Evolutionary conservation across 345 rosid genomes (phyloP), one percentile per base, ranked within the genome.

Genomic region (Limnanthes douglasii): DNA sequence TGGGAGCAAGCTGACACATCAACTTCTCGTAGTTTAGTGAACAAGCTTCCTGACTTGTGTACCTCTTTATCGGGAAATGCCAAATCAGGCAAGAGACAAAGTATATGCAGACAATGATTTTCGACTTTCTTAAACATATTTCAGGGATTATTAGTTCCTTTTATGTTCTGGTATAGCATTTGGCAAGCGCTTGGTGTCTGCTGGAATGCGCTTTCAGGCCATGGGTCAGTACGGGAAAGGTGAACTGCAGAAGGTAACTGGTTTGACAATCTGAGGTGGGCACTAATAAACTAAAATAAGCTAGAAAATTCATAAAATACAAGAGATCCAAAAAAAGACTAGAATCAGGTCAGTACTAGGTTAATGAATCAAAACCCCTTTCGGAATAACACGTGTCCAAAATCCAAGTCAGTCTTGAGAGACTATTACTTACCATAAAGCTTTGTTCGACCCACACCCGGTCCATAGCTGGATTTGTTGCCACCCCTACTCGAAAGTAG

Each of bases 211-310:
- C 62, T 88, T 82, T 54, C 75, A 68, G 22, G 61, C 86, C 29
- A 82, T 82, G 88, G 97, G 97, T 52, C 95, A 69, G 61, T 82
- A 73, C 56, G 93, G 93, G 50, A 65, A 76, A 61, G 97, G 97
- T 43, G 97, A 88, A 60, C 51, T 78, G 38, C 80, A 68, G 36
- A 73, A 71, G 95, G 97, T 86, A 70, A 18, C 19, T 44, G 39
- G 18, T 26, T 46, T n/a, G n/a, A n/a, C n/a, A n/a, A n/a, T n/a
- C n/a, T 15, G 5, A 23, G 11, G n/a, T n/a, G n/a, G n/a, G n/a
- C n/a, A n/a, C n/a, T n/a, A n/a, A n/a, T n/a, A n/a, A n/a, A n/a
- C n/a, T n/a, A n/a, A n/a, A n/a, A n/a, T n/a, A n/a, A n/a, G n/a
- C n/a, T n/a, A n/a, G n/a, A n/a, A n/a, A n/a, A n/a, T n/a, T n/a